Conservation (phyloP, 192 early-diverging fungal genomes). For the Mortierella claussenii region DNA sequence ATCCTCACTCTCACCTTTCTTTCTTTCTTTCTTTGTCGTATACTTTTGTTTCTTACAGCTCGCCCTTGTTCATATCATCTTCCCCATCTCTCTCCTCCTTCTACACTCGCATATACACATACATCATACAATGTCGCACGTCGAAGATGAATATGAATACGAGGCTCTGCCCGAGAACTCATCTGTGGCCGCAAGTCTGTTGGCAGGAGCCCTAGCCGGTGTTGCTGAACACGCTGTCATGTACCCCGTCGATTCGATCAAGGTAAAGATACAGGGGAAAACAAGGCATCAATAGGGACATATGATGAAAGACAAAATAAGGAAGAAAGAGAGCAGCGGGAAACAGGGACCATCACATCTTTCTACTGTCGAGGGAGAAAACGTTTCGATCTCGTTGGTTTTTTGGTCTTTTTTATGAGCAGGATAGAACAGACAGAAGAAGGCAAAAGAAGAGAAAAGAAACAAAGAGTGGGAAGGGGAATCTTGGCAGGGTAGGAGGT, state of each 20-base stretch:
- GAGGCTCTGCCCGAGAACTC: constrained; percentile 87
- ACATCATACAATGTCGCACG: constrained; percentile 32
- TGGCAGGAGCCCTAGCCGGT: constrained; percentile 94
- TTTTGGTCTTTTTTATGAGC: too few relatives aligned
- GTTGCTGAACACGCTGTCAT: constrained; percentile 96
- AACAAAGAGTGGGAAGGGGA: too few relatives aligned
- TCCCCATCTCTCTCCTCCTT: not conserved
- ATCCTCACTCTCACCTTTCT: not conserved
- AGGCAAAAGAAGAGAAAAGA: too few relatives aligned
- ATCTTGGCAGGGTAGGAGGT: too few relatives aligned
- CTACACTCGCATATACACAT: constrained; percentile 3
- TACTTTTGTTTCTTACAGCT: not conserved
- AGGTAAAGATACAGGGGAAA: too few relatives aligned
- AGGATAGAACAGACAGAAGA: too few relatives aligned
- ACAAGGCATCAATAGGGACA: too few relatives aligned
- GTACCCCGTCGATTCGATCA: constrained; percentile 94
- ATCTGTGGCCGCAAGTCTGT: constrained; percentile 78
- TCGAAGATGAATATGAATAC: constrained; percentile 81
- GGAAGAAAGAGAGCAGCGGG: too few relatives aligned
- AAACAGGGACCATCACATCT: too few relatives aligned
- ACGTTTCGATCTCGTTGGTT: too few relatives aligned
- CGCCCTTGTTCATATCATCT: not conserved
- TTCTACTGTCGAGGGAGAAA: too few relatives aligned
- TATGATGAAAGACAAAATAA: too few relatives aligned
- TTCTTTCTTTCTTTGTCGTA: not conserved